phyloP scores from a whole-genome alignment of 2,329 filamentous ascomycete genomes.

The Fusarium staphyleae region DNA sequence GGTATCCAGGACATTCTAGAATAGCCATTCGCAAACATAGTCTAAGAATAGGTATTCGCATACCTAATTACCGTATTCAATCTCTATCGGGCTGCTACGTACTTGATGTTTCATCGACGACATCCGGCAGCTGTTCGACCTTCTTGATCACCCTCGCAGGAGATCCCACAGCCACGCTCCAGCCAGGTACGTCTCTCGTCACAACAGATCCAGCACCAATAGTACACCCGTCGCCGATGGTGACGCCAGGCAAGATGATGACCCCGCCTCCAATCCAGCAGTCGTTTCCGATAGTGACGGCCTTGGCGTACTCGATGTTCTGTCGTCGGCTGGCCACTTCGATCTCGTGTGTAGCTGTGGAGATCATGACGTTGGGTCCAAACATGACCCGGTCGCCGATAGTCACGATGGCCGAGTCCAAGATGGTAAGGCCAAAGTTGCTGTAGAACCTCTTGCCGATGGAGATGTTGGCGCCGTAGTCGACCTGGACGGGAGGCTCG shows the following conservation, averaged over 20 bases:
- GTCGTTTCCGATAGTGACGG: slow-evolving; percentile 56
- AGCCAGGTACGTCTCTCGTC: slow-evolving; percentile 59
- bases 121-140: neutral
- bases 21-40: too few relatives aligned
- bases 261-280: slow-evolving; percentile 78
- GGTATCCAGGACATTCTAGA: too few relatives aligned
- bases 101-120: too few relatives aligned
- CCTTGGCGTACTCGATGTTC: slow-evolving; percentile 57
- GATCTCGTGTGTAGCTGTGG: slow-evolving; percentile 59
- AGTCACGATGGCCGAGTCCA: slow-evolving; percentile 59
- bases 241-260: slow-evolving; percentile 79
- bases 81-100: too few relatives aligned
- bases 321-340: slow-evolving; percentile 56
- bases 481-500: slow-evolving; percentile 64
- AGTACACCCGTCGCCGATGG: slow-evolving; percentile 74
- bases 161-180: slow-evolving; percentile 47
- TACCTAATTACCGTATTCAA: too few relatives aligned
- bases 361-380: slow-evolving; percentile 60
- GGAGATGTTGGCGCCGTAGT: slow-evolving; percentile 68
- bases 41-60: too few relatives aligned
- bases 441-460: slow-evolving; percentile 65
- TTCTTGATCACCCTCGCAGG: slow-evolving; percentile 46
- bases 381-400: slow-evolving; percentile 61
- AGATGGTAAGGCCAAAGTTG: slow-evolving; percentile 59
- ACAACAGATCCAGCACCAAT: slow-evolving; percentile 85